Percentiles rank a stretch among this genome's conserved stretches.
These are phyloP conservation scores for Arachnopeziza araneosa DNA, from an alignment of 2,329 filamentous ascomycete genomes.

Conservation along the genomic window DNA sequence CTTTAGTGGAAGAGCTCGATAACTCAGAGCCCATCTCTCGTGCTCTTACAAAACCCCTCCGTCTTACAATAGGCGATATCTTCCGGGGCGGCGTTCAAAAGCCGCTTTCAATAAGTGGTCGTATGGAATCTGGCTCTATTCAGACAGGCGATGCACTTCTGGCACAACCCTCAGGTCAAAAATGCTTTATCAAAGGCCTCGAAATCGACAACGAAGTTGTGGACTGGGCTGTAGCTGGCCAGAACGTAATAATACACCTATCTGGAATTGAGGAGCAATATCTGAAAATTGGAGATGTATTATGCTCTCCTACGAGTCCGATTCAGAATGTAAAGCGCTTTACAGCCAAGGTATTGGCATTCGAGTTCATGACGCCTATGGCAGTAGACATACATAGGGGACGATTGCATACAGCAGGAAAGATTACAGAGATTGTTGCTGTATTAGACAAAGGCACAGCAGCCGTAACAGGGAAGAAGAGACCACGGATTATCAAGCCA, in stretches of 20 bases:
- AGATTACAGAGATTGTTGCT: conserved; percentile 65
- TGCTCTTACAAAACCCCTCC: conserved; percentile 70
- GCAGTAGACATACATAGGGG: conserved; percentile 85
- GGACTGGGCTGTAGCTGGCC: conserved; percentile 90
- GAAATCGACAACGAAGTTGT: conserved; percentile 66
- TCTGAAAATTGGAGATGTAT: conserved; percentile 75
- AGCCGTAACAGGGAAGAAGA: conserved; percentile 60
- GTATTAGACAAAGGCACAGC: conserved; percentile 76
- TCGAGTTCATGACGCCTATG: conserved; percentile 86
- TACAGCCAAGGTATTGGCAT: conserved; percentile 78
- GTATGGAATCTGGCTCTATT: conserved; percentile 76
- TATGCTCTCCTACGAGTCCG: conserved; percentile 65
- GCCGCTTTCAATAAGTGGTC: conserved; percentile 78
- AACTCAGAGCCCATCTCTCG: conserved; percentile 68
- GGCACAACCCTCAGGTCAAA: conserved; percentile 76
- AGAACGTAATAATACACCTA: conserved; percentile 81
- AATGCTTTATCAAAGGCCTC: conserved; percentile 74
- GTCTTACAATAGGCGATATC: conserved; percentile 82
- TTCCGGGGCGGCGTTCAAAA: conserved; percentile 76
- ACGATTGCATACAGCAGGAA: conserved; percentile 70
- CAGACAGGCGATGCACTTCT: conserved; percentile 79
- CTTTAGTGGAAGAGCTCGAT: conserved; percentile 80
- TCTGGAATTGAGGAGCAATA: conserved; percentile 80
- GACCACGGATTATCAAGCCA: conserved; percentile 76
- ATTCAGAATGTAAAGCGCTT: conserved; percentile 69